Evolutionary conservation across 2,329 filamentous ascomycete genomes (phyloP), one percentile per base, ranked within the genome.

Genomic region (Dothistroma septosporum): DNA sequence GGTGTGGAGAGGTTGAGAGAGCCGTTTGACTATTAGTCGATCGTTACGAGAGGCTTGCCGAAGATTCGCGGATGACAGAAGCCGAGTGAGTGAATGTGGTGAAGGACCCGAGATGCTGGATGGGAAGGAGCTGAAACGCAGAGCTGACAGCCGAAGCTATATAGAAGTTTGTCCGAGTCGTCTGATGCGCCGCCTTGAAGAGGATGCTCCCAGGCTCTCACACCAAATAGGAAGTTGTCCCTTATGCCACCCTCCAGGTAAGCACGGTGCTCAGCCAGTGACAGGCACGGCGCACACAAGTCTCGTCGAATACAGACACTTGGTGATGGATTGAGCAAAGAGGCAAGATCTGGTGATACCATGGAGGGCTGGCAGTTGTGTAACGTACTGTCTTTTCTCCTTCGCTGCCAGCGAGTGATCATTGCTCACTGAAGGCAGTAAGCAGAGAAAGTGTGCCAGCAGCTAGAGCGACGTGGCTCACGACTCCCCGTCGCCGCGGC

Each of bases 401-500:
- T 60, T 59, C 64, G 62, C 61, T 61, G 66, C 59, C 62, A 61
- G 61, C 58, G 66, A 61, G 66, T 69, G 70, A 70, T 67, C 68
- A 66, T 66, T 67, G 66, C 68, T 57, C 53, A 61, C 65, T 66
- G 28, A 66, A 72, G 69, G 60, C 65, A 70, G 68, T 68, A 73
- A 70, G 66, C 64, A 68, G 65, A 72, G 66, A 71, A 71, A 66
- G 35, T 21, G 66, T 69, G 74, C 71, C 69, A 73, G 73, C 72
- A 69, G 75, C 75, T 70, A 72, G 70, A 75, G 73, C 74, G 73
- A 74, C 64, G 67, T 69, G 65, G 66, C 68, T 68, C 62, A 60
- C 60, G 66, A 21, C 68, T 71, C 57, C 72, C 76, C 75, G 76
- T 73, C 74, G 73, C 75, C 76, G 74, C 75, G 75, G 72, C 65